phyloP scores from a whole-genome alignment of 768 basidiomycete species.

The Suillus occidentalis region DNA sequence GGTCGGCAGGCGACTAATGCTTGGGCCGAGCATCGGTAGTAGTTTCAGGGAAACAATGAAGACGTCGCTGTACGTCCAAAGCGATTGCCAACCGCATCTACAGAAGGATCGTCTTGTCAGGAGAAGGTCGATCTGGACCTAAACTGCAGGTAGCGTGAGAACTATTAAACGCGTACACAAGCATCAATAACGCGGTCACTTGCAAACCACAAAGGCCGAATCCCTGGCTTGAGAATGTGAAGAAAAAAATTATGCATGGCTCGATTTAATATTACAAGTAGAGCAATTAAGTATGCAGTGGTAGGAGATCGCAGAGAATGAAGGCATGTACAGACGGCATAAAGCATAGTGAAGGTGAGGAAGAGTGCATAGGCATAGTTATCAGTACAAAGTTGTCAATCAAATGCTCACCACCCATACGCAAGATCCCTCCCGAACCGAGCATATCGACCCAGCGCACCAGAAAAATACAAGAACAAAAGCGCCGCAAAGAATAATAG shows the following conservation, averaged over 20 bases:
- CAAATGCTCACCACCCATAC: neutral
- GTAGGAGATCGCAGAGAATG: neutral
- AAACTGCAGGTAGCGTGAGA: too few relatives aligned
- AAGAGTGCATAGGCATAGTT: neutral
- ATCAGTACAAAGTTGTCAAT: neutral
- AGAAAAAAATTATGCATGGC: neutral
- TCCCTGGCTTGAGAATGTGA: neutral
- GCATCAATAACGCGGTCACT: neutral
- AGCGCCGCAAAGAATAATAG: neutral
- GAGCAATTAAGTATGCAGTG: neutral
- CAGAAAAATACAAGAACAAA: neutral
- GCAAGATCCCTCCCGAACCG: neutral
- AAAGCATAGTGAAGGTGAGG: neutral
- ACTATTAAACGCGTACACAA: too few relatives aligned
- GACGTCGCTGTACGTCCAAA: too few relatives aligned
- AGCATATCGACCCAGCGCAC: slow-evolving; percentile 1
- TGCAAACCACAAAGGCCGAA: too few relatives aligned
- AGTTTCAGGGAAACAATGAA: too few relatives aligned
- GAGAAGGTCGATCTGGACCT: too few relatives aligned
- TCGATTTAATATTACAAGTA: neutral
- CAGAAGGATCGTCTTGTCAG: too few relatives aligned
- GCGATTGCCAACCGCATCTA: too few relatives aligned
- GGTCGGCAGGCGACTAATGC: too few relatives aligned
- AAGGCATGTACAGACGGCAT: neutral
- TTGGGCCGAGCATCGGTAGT: too few relatives aligned